These are phyloP conservation scores for Trichosporon ovoides DNA, from an alignment of 1,284 basidiomycete species.

Conservation along the genomic window DNA sequence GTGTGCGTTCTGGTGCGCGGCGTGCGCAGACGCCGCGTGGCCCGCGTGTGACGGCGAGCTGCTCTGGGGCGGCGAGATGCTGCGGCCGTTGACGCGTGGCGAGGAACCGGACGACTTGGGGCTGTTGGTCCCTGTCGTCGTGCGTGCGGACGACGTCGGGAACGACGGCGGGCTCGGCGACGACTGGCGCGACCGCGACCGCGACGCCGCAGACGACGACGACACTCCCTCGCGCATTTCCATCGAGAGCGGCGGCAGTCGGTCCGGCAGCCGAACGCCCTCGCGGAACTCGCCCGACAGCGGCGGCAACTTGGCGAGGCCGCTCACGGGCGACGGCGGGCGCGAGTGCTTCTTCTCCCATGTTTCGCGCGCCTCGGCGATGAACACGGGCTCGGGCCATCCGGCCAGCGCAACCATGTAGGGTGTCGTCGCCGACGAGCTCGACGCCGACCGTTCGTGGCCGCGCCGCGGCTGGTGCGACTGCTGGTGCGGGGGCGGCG, in stretches of 20 bases:
- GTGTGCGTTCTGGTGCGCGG: background rate
- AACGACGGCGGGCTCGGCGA: conserved; percentile 8
- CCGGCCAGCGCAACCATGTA: conserved; percentile 39
- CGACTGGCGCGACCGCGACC: conserved; percentile 1
- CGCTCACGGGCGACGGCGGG: conserved; percentile 14
- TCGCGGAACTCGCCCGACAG: conserved; percentile 17
- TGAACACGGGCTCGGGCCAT: conserved; percentile 38
- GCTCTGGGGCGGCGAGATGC: conserved; percentile 5
- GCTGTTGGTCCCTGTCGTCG: conserved; percentile 4
- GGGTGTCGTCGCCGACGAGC: conserved; percentile 13
- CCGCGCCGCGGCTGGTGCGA: background rate
- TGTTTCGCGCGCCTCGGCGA: conserved; percentile 18
- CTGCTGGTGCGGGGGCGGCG: background rate
- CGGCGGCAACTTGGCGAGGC: background rate
- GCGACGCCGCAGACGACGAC: background rate
- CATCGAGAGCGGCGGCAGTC: conserved; percentile 5
- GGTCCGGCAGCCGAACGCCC: conserved; percentile 10
- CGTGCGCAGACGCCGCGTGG: background rate
- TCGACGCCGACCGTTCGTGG: background rate
- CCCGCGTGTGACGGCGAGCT: conserved; percentile 1
- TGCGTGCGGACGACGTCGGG: conserved; percentile 17
- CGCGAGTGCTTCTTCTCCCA: conserved; percentile 21
- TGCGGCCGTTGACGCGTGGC: background rate
- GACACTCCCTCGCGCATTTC: background rate
- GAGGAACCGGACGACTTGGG: background rate